These are phyloP conservation scores for Dacryopinax primogenitus DNA, from an alignment of 768 basidiomycete genomes.

Conservation along the genomic window DNA sequence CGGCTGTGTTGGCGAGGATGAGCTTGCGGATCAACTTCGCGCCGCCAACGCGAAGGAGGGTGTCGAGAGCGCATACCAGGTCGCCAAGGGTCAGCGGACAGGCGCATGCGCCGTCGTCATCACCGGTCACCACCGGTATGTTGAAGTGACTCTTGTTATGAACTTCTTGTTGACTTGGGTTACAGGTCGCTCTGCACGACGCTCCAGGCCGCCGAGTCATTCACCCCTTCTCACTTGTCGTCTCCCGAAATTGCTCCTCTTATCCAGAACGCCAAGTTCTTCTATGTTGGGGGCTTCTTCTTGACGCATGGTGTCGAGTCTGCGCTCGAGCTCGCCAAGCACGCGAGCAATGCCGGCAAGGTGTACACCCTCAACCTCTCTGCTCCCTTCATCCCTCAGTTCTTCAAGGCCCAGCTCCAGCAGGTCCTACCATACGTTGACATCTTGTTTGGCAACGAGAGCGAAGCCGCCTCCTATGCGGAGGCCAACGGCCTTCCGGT, in stretches of 20 bases:
- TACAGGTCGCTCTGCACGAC: constrained; percentile 82
- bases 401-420: constrained; percentile 73
- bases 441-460: constrained; percentile 90
- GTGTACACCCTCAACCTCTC: constrained; percentile 87
- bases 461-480: constrained; percentile 83
- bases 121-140: constrained; percentile 81
- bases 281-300: constrained; percentile 96
- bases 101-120: constrained; percentile 95
- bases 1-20: constrained; percentile 87
- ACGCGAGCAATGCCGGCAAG: constrained; percentile 64
- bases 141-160: constrained; percentile 2
- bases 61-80: constrained; percentile 74
- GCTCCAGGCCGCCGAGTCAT: constrained; percentile 80
- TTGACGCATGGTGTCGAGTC: constrained; percentile 77
- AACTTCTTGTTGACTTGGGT: neutral
- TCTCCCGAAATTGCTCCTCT: constrained; percentile 62
- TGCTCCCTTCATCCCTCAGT: constrained; percentile 92
- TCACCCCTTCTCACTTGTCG: constrained; percentile 65
- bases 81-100: constrained; percentile 75
- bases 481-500: constrained; percentile 51
- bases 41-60: constrained; percentile 87
- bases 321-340: constrained; percentile 60
- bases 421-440: constrained; percentile 74
- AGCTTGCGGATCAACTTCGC: constrained; percentile 78
- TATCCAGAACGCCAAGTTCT: constrained; percentile 67